Evolutionary conservation across 352 stramenopile species (phyloP).

Genomic region (Elongisporangium anandrum): DNA sequence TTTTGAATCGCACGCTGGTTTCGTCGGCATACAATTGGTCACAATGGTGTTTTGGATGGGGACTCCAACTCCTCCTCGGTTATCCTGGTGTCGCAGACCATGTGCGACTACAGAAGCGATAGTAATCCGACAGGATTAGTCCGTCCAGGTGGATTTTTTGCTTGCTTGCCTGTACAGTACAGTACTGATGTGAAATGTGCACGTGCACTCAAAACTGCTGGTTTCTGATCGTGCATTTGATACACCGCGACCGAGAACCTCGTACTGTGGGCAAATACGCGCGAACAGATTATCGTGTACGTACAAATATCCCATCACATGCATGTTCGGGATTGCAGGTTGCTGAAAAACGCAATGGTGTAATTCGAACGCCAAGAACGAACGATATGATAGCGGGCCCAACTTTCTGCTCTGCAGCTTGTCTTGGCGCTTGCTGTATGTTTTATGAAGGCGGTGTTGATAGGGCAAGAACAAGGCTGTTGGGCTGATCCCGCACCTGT

Average conservation of each 20-base stretch:
- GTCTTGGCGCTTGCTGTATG: background rate
- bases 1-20: background rate
- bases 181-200: background rate
- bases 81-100: background rate
- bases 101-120: background rate
- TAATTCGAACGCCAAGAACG: background rate
- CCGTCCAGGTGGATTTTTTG: background rate
- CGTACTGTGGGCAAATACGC: too few relatives aligned
- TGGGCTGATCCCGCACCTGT: too few relatives aligned
- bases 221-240: background rate
- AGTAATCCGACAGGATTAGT: background rate
- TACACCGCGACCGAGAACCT: background rate
- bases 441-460: background rate
- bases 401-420: background rate
- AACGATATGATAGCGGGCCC: background rate
- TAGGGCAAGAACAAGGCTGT: background rate
- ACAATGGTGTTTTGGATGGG: too few relatives aligned
- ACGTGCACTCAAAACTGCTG: background rate
- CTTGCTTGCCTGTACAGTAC: background rate
- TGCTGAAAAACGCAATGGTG: background rate
- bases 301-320: too few relatives aligned
- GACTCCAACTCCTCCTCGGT: too few relatives aligned
- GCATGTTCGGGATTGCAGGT: too few relatives aligned
- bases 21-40: background rate
- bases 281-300: too few relatives aligned